Evolutionary conservation across 164 flowering plant genomes (phyloP), one percentile per base, ranked within the genome.

Genomic region (Paratinospora sagittata): DNA sequence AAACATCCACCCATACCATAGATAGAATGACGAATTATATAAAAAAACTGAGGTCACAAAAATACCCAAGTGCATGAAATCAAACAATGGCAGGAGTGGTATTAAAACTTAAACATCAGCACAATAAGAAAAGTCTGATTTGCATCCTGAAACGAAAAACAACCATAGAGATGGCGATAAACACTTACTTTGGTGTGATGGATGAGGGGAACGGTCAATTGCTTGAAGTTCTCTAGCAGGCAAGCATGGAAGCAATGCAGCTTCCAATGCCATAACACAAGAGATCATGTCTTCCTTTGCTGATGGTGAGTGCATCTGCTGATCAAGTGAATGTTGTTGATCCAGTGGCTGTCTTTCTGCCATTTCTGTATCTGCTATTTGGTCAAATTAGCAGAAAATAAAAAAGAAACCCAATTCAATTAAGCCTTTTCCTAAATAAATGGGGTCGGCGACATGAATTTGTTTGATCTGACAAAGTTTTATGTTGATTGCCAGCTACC

Each of bases 211-310:
- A 17, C 97, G 97, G 70, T 95, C 97, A 2, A 95, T 89, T 0
- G 98, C 98, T 80, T 95, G 97, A 65, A 92, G 97, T 81, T 95
- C 98, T 79, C 96, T 81, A 0, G 98, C 97, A 24, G 97, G 98
- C 81, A 94, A 84, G 81, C 98, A 95, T 3, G 98, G 97, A 70
- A 94, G 92, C 79, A 92, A 72, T 71, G 98, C 97, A 19, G 89
- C 90, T 76, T 95, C 97, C 57, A 95, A 58, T 1, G 97, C 92
- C 81, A 78, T 83, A 52, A 95, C 95, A 65, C 85, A 86, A 12
- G 82, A 78, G 13, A 89, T 77, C 91, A 90, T 92, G 68, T 89
- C 93, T 26, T 89, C 92, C 72, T 69, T 78, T 4, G 81, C 37
- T 3, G 77, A n/a, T 16, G 80, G 76, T 8, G 88, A 66, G 39